Conservation (phyloP, 1,284 basidiomycete species). For the Ganoderma sinense region DNA sequence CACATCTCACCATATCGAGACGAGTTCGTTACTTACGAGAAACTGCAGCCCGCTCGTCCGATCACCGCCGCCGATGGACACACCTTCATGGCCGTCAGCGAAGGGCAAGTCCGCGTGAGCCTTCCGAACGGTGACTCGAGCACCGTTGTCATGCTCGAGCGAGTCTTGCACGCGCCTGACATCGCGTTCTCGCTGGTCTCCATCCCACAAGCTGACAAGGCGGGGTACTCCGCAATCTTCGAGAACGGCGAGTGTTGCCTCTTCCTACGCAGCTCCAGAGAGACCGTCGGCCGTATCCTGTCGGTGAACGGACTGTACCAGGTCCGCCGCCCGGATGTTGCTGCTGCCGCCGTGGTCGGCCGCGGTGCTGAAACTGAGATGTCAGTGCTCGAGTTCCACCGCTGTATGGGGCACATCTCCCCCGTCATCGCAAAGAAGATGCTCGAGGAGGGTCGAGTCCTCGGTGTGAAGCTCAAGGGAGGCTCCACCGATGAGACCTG, state of each 20-base stretch:
- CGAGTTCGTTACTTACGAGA: too few relatives aligned
- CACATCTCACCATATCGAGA: too few relatives aligned
- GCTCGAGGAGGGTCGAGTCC: slow-evolving; percentile 38
- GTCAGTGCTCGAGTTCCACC: slow-evolving; percentile 43
- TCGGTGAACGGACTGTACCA: slow-evolving; percentile 39
- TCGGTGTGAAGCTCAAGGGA: slow-evolving; percentile 40
- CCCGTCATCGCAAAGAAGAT: slow-evolving; percentile 33
- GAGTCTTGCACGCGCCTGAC: slow-evolving; percentile 44
- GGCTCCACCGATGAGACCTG: slow-evolving; percentile 36
- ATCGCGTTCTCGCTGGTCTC: slow-evolving; percentile 46
- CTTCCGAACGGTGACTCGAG: slow-evolving; percentile 39
- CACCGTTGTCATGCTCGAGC: slow-evolving; percentile 35
- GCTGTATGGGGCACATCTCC: slow-evolving; percentile 44
- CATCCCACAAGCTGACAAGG: slow-evolving; percentile 35
- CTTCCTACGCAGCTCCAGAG: slow-evolving; percentile 18
- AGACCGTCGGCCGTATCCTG: slow-evolving; percentile 36
- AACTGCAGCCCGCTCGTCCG: slow-evolving; percentile 34
- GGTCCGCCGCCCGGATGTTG: slow-evolving; percentile 17
- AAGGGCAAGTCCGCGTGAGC: slow-evolving; percentile 40
- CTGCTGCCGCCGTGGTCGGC: slow-evolving; percentile 11
- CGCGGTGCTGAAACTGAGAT: slow-evolving; percentile 27
- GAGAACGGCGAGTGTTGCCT: slow-evolving; percentile 34
- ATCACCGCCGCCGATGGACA: slow-evolving; percentile 43
- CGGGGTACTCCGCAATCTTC: slow-evolving; percentile 34
- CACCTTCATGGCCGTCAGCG: slow-evolving; percentile 40